Percentiles rank a stretch among this genome's conserved stretches.
phyloP scores from a whole-genome alignment of 768 basidiomycete genomes.

The Termitomyces sp. region DNA sequence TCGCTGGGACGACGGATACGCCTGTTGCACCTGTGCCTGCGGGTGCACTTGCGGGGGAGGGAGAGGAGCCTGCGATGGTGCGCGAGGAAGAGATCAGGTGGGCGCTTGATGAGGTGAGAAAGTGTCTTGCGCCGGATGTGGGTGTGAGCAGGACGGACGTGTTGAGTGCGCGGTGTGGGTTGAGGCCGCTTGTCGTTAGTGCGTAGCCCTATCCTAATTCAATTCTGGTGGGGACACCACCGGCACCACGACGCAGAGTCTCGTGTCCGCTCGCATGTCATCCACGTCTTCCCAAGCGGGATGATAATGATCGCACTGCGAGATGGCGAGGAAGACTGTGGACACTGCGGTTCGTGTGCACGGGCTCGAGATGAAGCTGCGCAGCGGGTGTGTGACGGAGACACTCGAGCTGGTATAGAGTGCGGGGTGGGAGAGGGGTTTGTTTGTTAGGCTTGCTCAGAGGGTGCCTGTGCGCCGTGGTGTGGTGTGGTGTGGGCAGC shows the following conservation, averaged over 20 bases:
- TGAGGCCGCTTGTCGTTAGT: constrained; percentile 75
- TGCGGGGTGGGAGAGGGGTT: constrained; percentile 91
- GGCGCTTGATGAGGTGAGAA: constrained; percentile 90
- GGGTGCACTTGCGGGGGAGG: constrained; percentile 18
- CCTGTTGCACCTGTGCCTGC: constrained; percentile 51
- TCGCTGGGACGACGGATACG: constrained; percentile 95
- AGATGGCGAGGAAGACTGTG: constrained; percentile 95
- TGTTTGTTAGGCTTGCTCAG: constrained; percentile 96
- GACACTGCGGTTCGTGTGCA: constrained; percentile 83
- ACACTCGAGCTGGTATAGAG: constrained; percentile 83
- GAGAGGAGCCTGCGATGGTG: constrained; percentile 63
- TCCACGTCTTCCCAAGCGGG: constrained; percentile 40
- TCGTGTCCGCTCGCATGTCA: too few species aligned
- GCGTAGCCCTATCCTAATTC: too few species aligned
- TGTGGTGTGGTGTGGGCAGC: too few species aligned
- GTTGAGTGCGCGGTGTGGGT: constrained; percentile 90
- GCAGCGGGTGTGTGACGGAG: constrained; percentile 73
- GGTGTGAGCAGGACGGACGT: constrained; percentile 93
- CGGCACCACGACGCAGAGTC: constrained; percentile 30
- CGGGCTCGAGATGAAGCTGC: constrained; percentile 52
- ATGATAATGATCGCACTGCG: constrained; percentile 92
- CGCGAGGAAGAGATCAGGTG: constrained; percentile 94
- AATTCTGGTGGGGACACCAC: too few species aligned
- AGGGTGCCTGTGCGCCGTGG: constrained; percentile 39
- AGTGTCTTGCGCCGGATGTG: constrained; percentile 90